Evolutionary conservation across 2,329 filamentous ascomycete species (phyloP).

Genomic region (Helotiales sp.): DNA sequence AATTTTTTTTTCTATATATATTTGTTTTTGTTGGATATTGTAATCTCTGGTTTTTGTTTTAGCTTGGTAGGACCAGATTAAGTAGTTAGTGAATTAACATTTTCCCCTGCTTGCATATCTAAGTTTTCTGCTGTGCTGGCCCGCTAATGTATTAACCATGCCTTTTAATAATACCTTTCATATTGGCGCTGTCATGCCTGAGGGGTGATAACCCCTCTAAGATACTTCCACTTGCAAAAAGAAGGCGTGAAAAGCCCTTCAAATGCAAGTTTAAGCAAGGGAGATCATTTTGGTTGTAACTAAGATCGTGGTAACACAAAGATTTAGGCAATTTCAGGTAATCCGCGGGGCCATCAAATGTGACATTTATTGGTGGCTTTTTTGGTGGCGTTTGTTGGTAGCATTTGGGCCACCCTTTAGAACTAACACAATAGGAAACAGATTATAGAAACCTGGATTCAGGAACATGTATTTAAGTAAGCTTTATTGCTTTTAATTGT

Average conservation of each 20-base stretch:
- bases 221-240: too few relatives aligned
- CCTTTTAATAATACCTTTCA: background rate
- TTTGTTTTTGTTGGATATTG: background rate
- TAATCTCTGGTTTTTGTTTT: background rate
- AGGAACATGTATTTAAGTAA: background rate
- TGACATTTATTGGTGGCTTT: background rate
- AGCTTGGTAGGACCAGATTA: background rate
- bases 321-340: background rate
- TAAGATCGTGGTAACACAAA: background rate
- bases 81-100: background rate
- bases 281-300: background rate
- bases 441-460: background rate
- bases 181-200: too few relatives aligned
- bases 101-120: background rate
- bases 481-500: background rate
- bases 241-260: background rate
- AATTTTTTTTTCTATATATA: background rate
- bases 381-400: background rate
- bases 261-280: background rate
- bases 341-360: background rate
- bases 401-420: background rate
- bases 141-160: too few relatives aligned
- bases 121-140: too few relatives aligned
- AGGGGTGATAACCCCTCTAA: too few relatives aligned
- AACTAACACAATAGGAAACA: background rate